These are phyloP conservation scores for Candida sonorensis DNA, from an alignment of 805 yeast genomes.

Conservation along the genomic window DNA sequence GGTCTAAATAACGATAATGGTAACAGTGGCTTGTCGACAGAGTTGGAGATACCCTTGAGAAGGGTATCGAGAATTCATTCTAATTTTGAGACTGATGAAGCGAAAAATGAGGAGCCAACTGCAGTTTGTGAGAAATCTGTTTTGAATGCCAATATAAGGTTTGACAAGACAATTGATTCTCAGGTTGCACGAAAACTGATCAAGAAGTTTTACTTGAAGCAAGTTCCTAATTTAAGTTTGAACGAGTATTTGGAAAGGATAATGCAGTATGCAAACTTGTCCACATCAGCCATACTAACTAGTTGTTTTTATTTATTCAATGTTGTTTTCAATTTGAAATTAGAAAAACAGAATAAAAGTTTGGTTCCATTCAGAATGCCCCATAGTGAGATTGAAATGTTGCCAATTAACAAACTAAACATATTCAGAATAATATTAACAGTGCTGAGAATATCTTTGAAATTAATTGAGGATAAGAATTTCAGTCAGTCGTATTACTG, in stretches of 20 bases:
- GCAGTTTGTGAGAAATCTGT: not conserved
- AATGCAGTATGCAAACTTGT: constrained; percentile 22
- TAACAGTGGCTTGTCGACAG: too few relatives aligned
- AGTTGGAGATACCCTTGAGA: constrained; percentile 24
- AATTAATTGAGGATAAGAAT: constrained; percentile 38
- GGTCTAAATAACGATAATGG: too few relatives aligned
- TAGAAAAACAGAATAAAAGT: constrained; percentile 8
- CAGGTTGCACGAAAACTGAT: constrained; percentile 9
- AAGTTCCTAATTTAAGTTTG: constrained; percentile 25
- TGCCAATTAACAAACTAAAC: constrained; percentile 30
- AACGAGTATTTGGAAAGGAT: constrained; percentile 26
- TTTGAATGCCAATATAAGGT: constrained; percentile 2
- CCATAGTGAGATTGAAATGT: constrained; percentile 11
- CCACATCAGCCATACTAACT: constrained; percentile 26
- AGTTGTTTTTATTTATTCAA: constrained; percentile 27
- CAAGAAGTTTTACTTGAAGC: constrained; percentile 25
- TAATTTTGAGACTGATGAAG: constrained; percentile 17
- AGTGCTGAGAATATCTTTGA: constrained; percentile 32
- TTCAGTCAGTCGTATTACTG: constrained; percentile 37
- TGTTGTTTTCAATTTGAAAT: constrained; percentile 21
- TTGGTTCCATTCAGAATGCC: constrained; percentile 8
- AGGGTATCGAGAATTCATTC: constrained; percentile 20
- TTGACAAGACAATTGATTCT: constrained; percentile 6
- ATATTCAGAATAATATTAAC: constrained; percentile 35
- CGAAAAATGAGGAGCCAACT: not conserved